phyloP scores from a whole-genome alignment of 2,329 filamentous ascomycete species.

The Fusarium papillatum region DNA sequence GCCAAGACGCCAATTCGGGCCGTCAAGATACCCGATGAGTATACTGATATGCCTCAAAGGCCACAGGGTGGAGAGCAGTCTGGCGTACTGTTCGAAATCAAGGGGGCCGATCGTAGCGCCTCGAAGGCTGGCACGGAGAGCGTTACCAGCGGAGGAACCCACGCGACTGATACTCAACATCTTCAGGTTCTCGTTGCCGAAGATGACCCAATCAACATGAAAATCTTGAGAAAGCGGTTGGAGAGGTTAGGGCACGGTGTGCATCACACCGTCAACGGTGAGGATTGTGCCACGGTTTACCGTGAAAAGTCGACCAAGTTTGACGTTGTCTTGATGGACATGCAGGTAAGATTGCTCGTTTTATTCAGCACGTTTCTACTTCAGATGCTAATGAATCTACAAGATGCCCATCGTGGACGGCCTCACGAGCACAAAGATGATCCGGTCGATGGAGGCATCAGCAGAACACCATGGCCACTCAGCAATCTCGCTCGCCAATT shows the following conservation, averaged over 20 bases:
- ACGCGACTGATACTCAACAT: conserved; percentile 29
- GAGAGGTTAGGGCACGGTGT: conserved; percentile 83
- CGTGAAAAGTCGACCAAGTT: conserved; percentile 73
- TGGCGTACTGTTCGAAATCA: conserved; percentile 56
- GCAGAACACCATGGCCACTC: conserved; percentile 65
- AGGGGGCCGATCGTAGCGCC: conserved; percentile 24
- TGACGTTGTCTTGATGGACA: conserved; percentile 91
- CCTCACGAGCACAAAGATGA: conserved; percentile 85
- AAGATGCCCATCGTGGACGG: conserved; percentile 97
- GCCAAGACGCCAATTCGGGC: conserved; percentile 60
- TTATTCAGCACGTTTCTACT: background rate
- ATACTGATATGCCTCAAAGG: conserved; percentile 47
- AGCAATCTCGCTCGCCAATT: conserved; percentile 68
- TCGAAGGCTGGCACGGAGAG: conserved; percentile 37
- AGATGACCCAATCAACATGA: conserved; percentile 90
- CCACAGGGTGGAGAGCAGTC: conserved; percentile 50
- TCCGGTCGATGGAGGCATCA: conserved; percentile 78
- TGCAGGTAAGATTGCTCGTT: conserved; percentile 74
- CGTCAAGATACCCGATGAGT: conserved; percentile 64
- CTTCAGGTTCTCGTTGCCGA: conserved; percentile 84
- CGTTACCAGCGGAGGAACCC: conserved; percentile 37
- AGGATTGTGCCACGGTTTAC: conserved; percentile 83
- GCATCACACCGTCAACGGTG: conserved; percentile 82
- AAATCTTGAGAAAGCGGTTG: conserved; percentile 83
- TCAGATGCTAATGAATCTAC: conserved; percentile 2